phyloP scores from a whole-genome alignment of 495 filamentous ascomycete genomes.

The Melanomma pulvis-pyrius region DNA sequence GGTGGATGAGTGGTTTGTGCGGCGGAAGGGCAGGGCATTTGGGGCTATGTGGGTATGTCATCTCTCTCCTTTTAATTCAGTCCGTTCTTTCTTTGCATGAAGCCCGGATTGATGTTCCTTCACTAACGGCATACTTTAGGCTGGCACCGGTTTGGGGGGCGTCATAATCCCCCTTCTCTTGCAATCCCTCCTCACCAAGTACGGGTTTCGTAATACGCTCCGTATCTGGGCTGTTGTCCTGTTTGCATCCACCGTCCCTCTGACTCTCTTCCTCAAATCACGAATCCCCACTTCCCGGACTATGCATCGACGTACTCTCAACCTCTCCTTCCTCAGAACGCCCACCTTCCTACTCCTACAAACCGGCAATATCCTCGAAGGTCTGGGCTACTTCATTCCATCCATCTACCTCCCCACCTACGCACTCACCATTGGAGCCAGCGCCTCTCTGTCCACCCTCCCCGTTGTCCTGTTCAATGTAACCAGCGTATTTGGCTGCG shows the following conservation, averaged over 20 bases:
- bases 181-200: constrained; percentile 51
- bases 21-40: constrained; percentile 57
- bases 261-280: constrained; percentile 53
- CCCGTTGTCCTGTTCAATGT: constrained; percentile 41
- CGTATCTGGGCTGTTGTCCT: constrained; percentile 52
- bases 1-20: constrained; percentile 63
- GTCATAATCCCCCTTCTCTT: constrained; percentile 47
- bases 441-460: constrained; percentile 26
- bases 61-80: neutral
- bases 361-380: constrained; percentile 37
- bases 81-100: neutral
- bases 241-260: constrained; percentile 51
- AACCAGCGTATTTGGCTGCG: constrained; percentile 49
- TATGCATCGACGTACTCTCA: constrained; percentile 11
- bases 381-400: constrained; percentile 43
- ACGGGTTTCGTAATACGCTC: constrained; percentile 60
- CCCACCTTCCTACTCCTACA: constrained; percentile 48
- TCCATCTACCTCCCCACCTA: constrained; percentile 42
- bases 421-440: constrained; percentile 31
- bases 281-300: constrained; percentile 34
- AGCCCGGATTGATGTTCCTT: neutral
- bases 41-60: constrained; percentile 54
- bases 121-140: constrained; percentile 1
- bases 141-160: constrained; percentile 52
- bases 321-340: constrained; percentile 37